Base-by-base conservation (phyloP, 495 filamentous ascomycete genomes). In the Neurospora sp. region DNA sequence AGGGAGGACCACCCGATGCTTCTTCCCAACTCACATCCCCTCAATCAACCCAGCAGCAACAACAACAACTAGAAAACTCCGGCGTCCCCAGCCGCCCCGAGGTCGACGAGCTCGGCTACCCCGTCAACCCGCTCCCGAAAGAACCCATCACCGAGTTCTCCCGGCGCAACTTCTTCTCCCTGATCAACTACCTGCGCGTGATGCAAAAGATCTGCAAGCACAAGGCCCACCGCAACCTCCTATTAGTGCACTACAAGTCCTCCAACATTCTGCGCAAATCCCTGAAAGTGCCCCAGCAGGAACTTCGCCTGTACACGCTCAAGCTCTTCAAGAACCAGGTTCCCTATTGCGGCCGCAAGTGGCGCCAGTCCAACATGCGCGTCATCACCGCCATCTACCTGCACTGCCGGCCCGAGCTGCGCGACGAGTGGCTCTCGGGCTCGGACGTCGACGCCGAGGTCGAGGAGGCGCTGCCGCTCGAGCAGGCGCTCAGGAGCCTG, bases 311-410 rank as follows among this genome's bases (percentile, higher is more conserved):
- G 38, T 98, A 98, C 83, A 97, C 95, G 8, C 89, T 99, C 77
- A 99, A 99, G 79, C 88, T 99, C 0, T 97, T 98, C 89, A 99
- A 99, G 81, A 93, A 92, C 72, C 96, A 98, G 78, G 96, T 98
- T 1, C 96, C 96, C 16, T 99, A 96, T 83, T 98, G 96, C 80
- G 95, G 96, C 22, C 90, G 96, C 16, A 99, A 99, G 83, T 99
- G 96, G 96, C 90, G 96, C 20, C 96, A 99, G 84, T 89, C 90
- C 71, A 98, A 99, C 79, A 99, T 99, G 96, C 91, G 94, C 70
- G 94, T 98, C 75, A 99, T 99, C 79, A 99, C 96, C 0, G 94
- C 94, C 22, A 92, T 98, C 3, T 99, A 97, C 76, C 84, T 99
- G 40, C 93, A 97, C 82, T 97, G 94, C 79, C 87, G 92, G 3